Conservation (phyloP, 2,329 filamentous ascomycete species). For the Cylindrodendrum hubeiense region DNA sequence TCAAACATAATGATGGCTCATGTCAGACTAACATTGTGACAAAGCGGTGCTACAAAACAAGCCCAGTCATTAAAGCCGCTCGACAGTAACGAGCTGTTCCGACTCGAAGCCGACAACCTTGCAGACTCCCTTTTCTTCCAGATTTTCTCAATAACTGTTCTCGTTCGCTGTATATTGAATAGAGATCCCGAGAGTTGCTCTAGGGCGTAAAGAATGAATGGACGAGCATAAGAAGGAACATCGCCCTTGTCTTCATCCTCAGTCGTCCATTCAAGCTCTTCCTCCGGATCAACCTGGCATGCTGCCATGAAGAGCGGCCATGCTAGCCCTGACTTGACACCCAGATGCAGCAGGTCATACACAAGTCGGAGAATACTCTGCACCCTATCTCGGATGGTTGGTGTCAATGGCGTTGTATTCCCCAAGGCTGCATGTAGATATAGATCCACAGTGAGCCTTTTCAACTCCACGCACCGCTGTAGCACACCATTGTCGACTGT, state of each 20-base stretch:
- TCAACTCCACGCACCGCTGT: constrained; percentile 45
- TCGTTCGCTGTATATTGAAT: constrained; percentile 57
- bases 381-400: constrained; percentile 18
- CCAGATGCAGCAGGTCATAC: constrained; percentile 24
- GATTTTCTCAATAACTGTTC: constrained; percentile 60
- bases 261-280: constrained; percentile 21
- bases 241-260: neutral
- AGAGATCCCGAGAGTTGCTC: constrained; percentile 55
- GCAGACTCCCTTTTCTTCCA: constrained; percentile 52
- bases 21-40: constrained; percentile 44
- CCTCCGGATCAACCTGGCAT: constrained; percentile 34
- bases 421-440: constrained; percentile 60
- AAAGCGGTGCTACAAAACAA: constrained; percentile 43
- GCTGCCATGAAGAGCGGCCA: constrained; percentile 41
- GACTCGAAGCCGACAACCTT: constrained; percentile 10
- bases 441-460: constrained; percentile 55
- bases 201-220: constrained; percentile 33
- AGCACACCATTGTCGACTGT: constrained; percentile 30
- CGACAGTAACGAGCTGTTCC: constrained; percentile 47
- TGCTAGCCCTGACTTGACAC: constrained; percentile 33
- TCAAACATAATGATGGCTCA: constrained; percentile 4
- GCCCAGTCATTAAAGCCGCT: constrained; percentile 40
- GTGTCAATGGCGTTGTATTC: constrained; percentile 54
- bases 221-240: constrained; percentile 26
- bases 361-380: constrained; percentile 25